Evolutionary conservation across 140 eudicot genomes (phyloP), one percentile per base, ranked within the genome.

Genomic region (Oenanthe javanica): DNA sequence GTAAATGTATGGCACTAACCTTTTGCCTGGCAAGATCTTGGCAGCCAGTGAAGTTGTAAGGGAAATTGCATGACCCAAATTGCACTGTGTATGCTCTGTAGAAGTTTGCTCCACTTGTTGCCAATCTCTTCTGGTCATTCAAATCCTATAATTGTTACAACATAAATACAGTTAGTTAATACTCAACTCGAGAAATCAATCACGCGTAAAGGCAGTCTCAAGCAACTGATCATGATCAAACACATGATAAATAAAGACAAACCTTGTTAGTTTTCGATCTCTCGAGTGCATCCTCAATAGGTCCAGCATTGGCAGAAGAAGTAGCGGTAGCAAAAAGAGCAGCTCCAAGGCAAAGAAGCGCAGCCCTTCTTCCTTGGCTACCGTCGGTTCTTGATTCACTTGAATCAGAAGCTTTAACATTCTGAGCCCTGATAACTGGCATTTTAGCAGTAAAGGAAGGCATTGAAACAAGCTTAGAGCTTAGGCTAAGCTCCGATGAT

Each of bases 41-140:
- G 97, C 99, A 95, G 67, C 99, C 97, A 27, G 99, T 95, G 95
- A 95, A 95, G 88, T 95, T 95, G 87, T 95, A 93, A 3, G 99
- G 99, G 96, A 95, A 95, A 36, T 86, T 95, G 97, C 99, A 95
- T 73, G 97, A 78, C 25, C 99, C 97, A 82, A 95, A 95, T 67
- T 92, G 93, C 78, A 92, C 99, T 0, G 99, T 95, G 85, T 57
- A 92, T 6, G 99, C 99, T 79, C 99, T 83, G 23, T 96, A 94
- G 76, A 95, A 95, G 82, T 95, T 95, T 70, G 99, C 99, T 21
- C 99, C 99, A 81, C 95, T 95, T 75, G 99, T 95, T 1, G 97
- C 99, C 87, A 95, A 54, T 81, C 99, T 89, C 90, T 95, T 95
- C 93, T 92, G 77, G 88, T 95, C 99, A 86, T 95, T 95, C 87